These are phyloP conservation scores for Vaccinium darrowii DNA, from an alignment of 148 eudicot genomes.

Conservation along the genomic window DNA sequence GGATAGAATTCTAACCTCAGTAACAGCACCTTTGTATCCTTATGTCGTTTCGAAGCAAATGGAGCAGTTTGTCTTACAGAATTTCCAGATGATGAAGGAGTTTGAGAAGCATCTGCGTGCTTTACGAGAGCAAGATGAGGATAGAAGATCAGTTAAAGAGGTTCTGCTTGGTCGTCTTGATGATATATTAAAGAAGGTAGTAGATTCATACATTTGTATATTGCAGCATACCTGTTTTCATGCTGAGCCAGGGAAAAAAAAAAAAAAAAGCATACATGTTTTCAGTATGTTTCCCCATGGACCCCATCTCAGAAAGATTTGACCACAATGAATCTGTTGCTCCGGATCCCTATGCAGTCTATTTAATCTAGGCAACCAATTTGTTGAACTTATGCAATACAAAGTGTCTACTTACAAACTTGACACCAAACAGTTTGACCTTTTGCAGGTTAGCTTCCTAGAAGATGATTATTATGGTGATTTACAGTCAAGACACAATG, in stretches of 20 bases:
- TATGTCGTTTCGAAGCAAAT: constrained; percentile 55
- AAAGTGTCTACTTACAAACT: background rate
- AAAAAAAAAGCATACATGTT: background rate
- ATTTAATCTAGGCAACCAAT: background rate
- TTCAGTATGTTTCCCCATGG: background rate
- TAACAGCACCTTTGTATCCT: constrained; percentile 43
- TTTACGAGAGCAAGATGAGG: constrained; percentile 33
- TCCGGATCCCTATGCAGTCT: background rate
- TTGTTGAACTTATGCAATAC: background rate
- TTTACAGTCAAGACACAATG: constrained; percentile 11
- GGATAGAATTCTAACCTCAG: constrained; percentile 31
- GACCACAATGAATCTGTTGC: background rate
- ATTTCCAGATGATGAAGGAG: constrained; percentile 54
- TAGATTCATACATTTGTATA: background rate
- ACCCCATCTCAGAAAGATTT: background rate
- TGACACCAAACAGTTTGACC: constrained; percentile 16
- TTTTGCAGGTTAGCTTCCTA: constrained; percentile 47
- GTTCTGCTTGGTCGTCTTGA: constrained; percentile 59
- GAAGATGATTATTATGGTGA: constrained; percentile 41
- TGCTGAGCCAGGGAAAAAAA: too few relatives aligned
- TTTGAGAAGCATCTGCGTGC: constrained; percentile 47
- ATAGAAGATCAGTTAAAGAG: constrained; percentile 46
- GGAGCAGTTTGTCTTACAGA: constrained; percentile 51
- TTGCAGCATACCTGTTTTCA: background rate
- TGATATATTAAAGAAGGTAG: constrained; percentile 64